phyloP scores from a whole-genome alignment of 2,329 filamentous ascomycete species.

The Emergomyces pasteurianus region DNA sequence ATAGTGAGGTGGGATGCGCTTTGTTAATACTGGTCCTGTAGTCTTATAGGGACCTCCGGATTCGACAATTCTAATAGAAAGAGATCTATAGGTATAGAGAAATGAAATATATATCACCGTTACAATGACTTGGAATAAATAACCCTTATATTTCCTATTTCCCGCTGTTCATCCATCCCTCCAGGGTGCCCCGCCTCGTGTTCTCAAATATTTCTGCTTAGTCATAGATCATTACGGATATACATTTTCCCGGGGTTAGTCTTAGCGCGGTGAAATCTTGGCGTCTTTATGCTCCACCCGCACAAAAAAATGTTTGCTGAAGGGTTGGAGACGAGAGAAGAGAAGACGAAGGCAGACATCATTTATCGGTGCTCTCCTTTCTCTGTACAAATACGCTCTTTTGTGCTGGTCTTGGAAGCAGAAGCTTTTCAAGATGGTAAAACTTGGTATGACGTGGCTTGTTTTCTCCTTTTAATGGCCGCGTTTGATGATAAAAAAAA shows the following conservation, averaged over 20 bases:
- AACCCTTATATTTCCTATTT: not conserved
- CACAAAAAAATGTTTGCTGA: constrained; percentile 8
- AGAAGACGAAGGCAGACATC: not conserved
- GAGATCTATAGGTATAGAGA: not conserved
- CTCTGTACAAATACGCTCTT: not conserved
- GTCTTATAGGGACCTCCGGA: not conserved
- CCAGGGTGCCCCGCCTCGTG: not conserved
- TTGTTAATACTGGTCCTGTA: not conserved
- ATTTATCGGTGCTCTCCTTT: not conserved
- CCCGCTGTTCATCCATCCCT: not conserved
- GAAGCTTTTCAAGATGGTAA: constrained; percentile 25
- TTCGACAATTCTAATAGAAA: not conserved
- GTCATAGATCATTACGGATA: not conserved
- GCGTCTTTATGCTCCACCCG: constrained; percentile 1
- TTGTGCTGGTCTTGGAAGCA: constrained; percentile 5
- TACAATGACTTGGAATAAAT: not conserved
- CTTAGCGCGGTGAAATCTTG: constrained; percentile 3
- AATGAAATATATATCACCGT: not conserved
- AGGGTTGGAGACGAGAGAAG: not conserved
- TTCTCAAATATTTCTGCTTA: not conserved
- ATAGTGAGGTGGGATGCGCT: not conserved
- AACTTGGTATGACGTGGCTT: constrained; percentile 23
- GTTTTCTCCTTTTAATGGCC: not conserved
- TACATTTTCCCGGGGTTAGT: not conserved
- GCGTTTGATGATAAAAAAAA: not conserved